Evolutionary conservation across 768 basidiomycete species (phyloP).

Genomic region (Trametopsis cervina): DNA sequence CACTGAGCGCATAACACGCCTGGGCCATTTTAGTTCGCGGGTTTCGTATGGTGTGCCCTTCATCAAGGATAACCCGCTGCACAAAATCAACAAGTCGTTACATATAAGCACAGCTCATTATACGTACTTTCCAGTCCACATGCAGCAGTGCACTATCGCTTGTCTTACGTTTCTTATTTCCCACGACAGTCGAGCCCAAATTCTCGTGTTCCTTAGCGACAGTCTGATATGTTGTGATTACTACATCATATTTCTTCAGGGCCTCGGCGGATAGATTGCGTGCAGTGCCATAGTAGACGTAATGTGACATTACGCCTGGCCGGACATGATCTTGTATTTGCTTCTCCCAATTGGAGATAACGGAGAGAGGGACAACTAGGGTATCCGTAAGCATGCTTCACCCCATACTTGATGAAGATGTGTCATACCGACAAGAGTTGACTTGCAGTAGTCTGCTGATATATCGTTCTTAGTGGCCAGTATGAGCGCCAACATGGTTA

Average conservation of each 20-base stretch:
- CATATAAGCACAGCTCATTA: neutral
- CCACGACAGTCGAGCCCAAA: slow-evolving; percentile 18
- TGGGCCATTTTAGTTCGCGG: slow-evolving; percentile 78
- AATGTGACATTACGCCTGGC: slow-evolving; percentile 42
- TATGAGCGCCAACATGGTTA: slow-evolving; percentile 80
- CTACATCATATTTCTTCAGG: slow-evolving; percentile 63
- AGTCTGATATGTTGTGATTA: slow-evolving; percentile 81
- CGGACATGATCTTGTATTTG: slow-evolving; percentile 71
- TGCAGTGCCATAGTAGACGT: slow-evolving; percentile 68
- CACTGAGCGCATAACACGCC: slow-evolving; percentile 54
- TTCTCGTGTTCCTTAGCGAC: slow-evolving; percentile 48
- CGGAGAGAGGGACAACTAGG: slow-evolving; percentile 73
- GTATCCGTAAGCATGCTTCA: too few species aligned
- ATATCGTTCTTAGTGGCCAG: slow-evolving; percentile 68
- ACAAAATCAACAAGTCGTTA: neutral
- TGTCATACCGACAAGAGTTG: slow-evolving; percentile 79
- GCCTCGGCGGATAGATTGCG: slow-evolving; percentile 52
- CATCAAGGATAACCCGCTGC: slow-evolving; percentile 77
- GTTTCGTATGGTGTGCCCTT: slow-evolving; percentile 86
- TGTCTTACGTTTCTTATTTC: slow-evolving; percentile 53
- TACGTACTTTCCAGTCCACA: slow-evolving; percentile 73
- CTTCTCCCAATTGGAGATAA: slow-evolving; percentile 85
- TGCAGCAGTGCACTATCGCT: slow-evolving; percentile 50
- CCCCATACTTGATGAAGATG: neutral
- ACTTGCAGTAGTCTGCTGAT: slow-evolving; percentile 46